Base-by-base conservation (phyloP, 108 stramenopile species). In the Cyclotella atomus region DNA sequence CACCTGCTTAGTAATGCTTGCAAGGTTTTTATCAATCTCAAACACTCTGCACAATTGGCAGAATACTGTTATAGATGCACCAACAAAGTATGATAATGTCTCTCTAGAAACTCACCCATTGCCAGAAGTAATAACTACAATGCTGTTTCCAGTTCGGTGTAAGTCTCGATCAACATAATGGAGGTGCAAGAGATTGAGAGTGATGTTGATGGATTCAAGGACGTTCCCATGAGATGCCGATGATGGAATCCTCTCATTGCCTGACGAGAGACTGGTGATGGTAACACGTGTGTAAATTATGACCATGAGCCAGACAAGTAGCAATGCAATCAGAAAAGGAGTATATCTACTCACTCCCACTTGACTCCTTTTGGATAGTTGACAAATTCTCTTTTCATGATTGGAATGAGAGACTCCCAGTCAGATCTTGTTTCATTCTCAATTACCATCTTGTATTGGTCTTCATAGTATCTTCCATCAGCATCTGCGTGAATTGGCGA, bases 131-230 rank as follows among this genome's bases (percentile, higher is more conserved):
- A 99, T 85, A 24, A 98, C 81, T 35, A 99, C 96, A 59, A 99
- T 95, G 27, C 87, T 89, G 49, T 99, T 97, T 7, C 99, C 99
- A 6, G 96, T 96, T 53, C 97, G 72, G 65, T 86, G 86, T 17
- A 99, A 80, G 74, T 98, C 98, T 16, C 98, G 81, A 63, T 98
- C 98, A 65, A 99, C 77, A 70, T 90, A 97, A 83, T 99, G 98
- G 63, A 91, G 95, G 59, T 98, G 94, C 25, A 99, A 87, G 17
- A 98, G 80, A 69, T 99, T 99, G 15, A 98, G 82, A n/a, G 96
- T 95, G 7, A 97, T 88, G 66, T 99, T 99, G 77, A 99, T 88
- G 7, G 99, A 97, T 79, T 99, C 97, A 6, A 99, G 71, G 36
- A 97, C 68, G 67, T 99, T 99, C 0, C 99, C 99, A 59, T 97